A percentile compares a stretch with the other conserved stretches of the same genome.
These are phyloP conservation scores for Paspalum notatum DNA, from an alignment of 176 grass and related monocot species.

Conservation along the genomic window DNA sequence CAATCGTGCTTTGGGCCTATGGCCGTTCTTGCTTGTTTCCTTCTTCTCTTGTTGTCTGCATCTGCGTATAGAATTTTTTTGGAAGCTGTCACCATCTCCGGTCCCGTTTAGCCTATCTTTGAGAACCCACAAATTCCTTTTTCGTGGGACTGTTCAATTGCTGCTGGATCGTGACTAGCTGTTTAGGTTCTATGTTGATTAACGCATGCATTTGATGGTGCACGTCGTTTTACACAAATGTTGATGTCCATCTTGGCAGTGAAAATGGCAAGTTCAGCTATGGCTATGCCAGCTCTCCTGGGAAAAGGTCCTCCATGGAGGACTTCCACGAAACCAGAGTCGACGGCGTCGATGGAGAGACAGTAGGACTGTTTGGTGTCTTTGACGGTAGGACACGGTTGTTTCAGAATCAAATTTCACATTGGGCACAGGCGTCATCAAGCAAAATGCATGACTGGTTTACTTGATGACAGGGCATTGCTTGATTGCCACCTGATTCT, in stretches of 20 bases:
- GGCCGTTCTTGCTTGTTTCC: neutral
- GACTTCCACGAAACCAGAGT: slow-evolving; percentile 83
- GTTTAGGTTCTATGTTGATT: neutral
- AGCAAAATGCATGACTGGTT: too few relatives aligned
- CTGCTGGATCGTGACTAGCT: neutral
- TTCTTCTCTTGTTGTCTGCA: too few relatives aligned
- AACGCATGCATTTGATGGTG: neutral
- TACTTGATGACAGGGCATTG: too few relatives aligned
- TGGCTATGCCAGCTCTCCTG: slow-evolving; percentile 76
- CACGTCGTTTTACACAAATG: neutral
- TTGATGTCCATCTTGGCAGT: slow-evolving; percentile 43
- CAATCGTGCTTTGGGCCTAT: neutral
- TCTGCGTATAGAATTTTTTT: neutral
- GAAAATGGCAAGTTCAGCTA: slow-evolving; percentile 87
- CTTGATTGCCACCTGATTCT: neutral
- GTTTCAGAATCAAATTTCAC: neutral
- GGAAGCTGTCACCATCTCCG: neutral
- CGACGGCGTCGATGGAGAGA: slow-evolving; percentile 77
- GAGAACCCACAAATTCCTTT: too few relatives aligned
- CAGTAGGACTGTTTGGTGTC: slow-evolving; percentile 79
- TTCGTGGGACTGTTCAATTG: neutral
- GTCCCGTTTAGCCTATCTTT: neutral
- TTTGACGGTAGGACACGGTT: slow-evolving; percentile 62
- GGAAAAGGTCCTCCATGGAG: slow-evolving; percentile 87
- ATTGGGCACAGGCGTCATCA: neutral